Base-by-base conservation (phyloP, 106 monocot species). In the Alisma plantagoaquatica region DNA sequence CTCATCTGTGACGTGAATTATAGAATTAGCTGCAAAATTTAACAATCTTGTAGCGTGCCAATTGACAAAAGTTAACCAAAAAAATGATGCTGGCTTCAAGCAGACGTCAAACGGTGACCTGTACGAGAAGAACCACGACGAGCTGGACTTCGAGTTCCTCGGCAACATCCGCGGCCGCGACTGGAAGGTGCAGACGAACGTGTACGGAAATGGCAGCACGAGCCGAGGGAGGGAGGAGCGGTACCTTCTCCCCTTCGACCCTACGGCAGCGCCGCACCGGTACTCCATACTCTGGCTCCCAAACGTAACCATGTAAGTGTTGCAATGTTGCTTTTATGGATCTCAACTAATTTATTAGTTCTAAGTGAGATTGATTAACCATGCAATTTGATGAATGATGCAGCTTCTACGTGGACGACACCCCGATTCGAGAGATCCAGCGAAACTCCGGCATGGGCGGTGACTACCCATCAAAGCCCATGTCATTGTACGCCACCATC, bases 401-500 rank as follows among this genome's bases (percentile, higher is more conserved):
- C 45, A 84, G 83, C 38, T 94, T 94, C 66, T 94, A 77, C 77
- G 56, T 94, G 3, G 93, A 94, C 38, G 83, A 81, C 41, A 75
- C 54, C 0, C 93, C 93, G 14, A 83, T 94, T 61, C 63, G 93
- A 17, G 77, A 84, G 48, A 70, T 94, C 2, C 46, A 46, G 18
- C 65, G 78, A 18, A 57, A 33, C 29, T 56, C 43, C 0, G 76
- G 43, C 17, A 82, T 82, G 77, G 72, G 74, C 3, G 77, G 80
- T 0, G 83, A 87, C 64, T 94, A 70, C 83, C 93, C 93, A 0
- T 60, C 75, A 4, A 94, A 94, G 64, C 83, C 93, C 10, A 94
- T 94, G 93, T 83, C 83, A 0, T 43, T 94, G 41, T 87, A 94
- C 52, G 87, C 93, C 55, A 94, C 93, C 64, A 87, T 94, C 23